A percentile compares a stretch with the other conserved stretches of the same genome.
Conservation (phyloP, 169 alveolate species). For the Perkinsus marinus region DNA sequence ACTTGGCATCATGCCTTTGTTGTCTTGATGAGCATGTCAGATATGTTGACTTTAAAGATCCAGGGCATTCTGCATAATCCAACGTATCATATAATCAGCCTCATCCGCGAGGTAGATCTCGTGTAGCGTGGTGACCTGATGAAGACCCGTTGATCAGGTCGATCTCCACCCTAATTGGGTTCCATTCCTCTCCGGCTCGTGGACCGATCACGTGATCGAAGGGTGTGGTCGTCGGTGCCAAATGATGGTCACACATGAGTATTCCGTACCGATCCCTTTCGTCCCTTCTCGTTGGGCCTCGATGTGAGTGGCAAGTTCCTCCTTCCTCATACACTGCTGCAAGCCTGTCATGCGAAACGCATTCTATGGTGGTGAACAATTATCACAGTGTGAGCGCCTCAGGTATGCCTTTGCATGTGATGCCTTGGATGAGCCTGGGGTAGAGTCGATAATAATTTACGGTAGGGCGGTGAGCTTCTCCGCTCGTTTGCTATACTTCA, state of each 20-base stretch:
- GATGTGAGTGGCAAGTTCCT: not conserved
- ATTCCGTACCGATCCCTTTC: not conserved
- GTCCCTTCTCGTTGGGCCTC: not conserved
- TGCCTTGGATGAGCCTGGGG: not conserved
- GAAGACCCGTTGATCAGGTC: not conserved
- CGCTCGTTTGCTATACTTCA: not conserved
- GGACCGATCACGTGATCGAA: not conserved
- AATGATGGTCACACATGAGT: not conserved
- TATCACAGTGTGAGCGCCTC: too few relatives aligned
- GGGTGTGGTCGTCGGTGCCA: not conserved
- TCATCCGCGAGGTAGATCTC: not conserved
- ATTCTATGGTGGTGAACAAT: not conserved
- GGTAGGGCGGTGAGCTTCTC: not conserved
- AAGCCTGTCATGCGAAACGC: not conserved
- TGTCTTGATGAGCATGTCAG: not conserved
- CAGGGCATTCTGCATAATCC: not conserved
- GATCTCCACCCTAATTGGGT: not conserved
- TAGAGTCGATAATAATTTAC: not conserved
- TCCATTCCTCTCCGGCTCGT: not conserved
- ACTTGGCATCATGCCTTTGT: not conserved
- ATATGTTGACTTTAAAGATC: not conserved
- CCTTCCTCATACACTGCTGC: too few relatives aligned
- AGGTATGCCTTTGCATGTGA: not conserved
- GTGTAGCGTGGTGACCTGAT: not conserved
- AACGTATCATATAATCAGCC: not conserved